Evolutionary conservation across 2,329 filamentous ascomycete genomes (phyloP), one percentile per base, ranked within the genome.

Genomic region (Clonostachys sp.): DNA sequence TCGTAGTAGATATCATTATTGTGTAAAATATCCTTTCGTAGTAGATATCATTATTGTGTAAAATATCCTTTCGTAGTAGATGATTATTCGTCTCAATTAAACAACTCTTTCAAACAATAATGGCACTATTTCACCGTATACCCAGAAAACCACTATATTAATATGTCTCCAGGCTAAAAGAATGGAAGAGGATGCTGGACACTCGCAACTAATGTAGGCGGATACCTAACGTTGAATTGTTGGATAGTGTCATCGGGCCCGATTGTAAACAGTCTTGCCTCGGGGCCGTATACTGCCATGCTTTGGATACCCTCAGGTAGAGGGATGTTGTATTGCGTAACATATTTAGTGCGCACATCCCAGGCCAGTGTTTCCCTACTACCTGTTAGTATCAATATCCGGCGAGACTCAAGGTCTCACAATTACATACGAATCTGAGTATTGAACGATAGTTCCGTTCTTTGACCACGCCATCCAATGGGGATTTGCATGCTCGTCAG

Each of bases 401-500:
- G 36, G 14, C 36, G 14, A n/a, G 36, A 39, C 4, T n/a, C 7
- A 8, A 18, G 36, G 36, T n/a, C 36, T 39, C 36, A 39, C 12
- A 12, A 39, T 39, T 12, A 5, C 36, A 39, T 75, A 96, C 91
- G 86, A 84, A 67, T 96, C 90, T 5, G 89, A 87, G 66, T 84
- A 91, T 67, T 99, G 94, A 53, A 99, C 84, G 54, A 99, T 91
- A 55, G 91, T 87, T 38, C 94, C 94, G 70, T 96, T 97, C 70
- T 96, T 97, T 0, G 94, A 97, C 94, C 94, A 99, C 16, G 84
- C 87, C 75, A 96, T 91, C 94, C 94, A 99, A 30, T 30, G 24
- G 9, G 24, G 3, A 63, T 95, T 96, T 36, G 89, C 86, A 2
- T 90, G 89, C 3, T 82, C 71, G 35, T 81, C 72, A 53, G 83